Conservation (phyloP, 2,329 filamentous ascomycete species). For the Neofusicoccum laricinum region DNA sequence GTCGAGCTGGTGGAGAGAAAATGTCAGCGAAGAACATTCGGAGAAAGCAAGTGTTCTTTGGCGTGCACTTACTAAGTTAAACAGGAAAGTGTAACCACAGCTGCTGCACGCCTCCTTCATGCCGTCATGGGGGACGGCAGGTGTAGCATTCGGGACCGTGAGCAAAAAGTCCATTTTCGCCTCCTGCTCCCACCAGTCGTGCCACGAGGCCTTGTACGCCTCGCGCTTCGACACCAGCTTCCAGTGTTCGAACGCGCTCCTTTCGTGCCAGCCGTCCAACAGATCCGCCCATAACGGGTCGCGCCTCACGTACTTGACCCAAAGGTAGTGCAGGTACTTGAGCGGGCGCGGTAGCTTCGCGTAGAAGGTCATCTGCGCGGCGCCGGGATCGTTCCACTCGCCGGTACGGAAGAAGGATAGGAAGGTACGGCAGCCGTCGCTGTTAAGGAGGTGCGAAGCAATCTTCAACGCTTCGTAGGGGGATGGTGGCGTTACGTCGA, state of each 20-base stretch:
- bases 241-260: conserved; percentile 78
- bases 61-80: conserved; percentile 67
- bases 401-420: conserved; percentile 71
- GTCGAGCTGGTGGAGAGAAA: conserved; percentile 59
- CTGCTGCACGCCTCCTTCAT: conserved; percentile 84
- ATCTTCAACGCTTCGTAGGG: conserved; percentile 65
- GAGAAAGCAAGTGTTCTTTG: neutral
- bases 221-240: conserved; percentile 74
- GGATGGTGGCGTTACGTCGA: conserved; percentile 65
- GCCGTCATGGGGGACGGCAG: conserved; percentile 79
- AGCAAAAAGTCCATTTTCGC: conserved; percentile 72
- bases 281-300: conserved; percentile 78
- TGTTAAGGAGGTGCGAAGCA: conserved; percentile 76
- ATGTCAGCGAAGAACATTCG: neutral
- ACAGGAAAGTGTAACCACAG: conserved; percentile 91
- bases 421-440: conserved; percentile 80
- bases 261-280: conserved; percentile 68
- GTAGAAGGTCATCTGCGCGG: conserved; percentile 69
- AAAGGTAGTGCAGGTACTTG: conserved; percentile 84
- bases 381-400: conserved; percentile 77
- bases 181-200: conserved; percentile 76
- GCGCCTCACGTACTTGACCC: conserved; percentile 76
- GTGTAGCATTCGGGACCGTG: conserved; percentile 83
- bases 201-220: conserved; percentile 73
- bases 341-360: conserved; percentile 70